Evolutionary conservation across 441 rosid species (phyloP), one percentile per base, ranked within the genome.

Genomic region (Capsella rubella): DNA sequence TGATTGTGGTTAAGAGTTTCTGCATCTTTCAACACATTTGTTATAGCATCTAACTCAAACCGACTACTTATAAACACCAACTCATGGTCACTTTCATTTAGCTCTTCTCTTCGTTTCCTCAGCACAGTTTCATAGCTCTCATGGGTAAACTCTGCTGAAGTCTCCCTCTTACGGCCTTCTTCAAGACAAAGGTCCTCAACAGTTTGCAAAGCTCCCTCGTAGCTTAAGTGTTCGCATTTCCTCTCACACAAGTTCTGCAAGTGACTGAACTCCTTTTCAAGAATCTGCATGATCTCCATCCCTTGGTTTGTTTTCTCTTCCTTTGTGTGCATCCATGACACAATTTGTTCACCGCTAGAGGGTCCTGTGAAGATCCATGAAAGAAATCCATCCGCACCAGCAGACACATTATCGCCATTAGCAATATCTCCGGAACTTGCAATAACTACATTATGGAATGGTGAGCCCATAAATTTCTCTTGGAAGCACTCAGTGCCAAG

Each of bases 281-380:
- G 94, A 49, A 79, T 81, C 79, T 85, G 82, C 77, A 95, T 85
- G 67, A 84, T 88, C 76, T 92, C 94, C 74, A 78, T 53, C 78
- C 94, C 97, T 72, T 92, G 89, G 40, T 84, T 83, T 35, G 78
- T 82, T 84, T 83, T 90, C 80, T 84, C 97, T 78, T 92, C 96
- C 78, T 82, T 89, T 32, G 70, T 60, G 46, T 61, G 89, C 68
- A 72, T 80, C 99, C 99, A 95, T 3, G 79, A 83, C 60, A 78
- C 80, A 83, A 84, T 73, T 68, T 85, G 90, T 75, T 90, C 94
- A 70, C 75, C 85, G 70, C 97, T 78, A 9, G 95, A 83, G 75
- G 87, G 84, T 73, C 89, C 94, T 12, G 85, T 76, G 83, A 92
- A 95, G 73, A 95, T 86, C 99, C 99, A 90, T 40, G 97, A 87